Conservation (phyloP, 2,329 filamentous ascomycete genomes). For the Exophiala lecanii-corni region DNA sequence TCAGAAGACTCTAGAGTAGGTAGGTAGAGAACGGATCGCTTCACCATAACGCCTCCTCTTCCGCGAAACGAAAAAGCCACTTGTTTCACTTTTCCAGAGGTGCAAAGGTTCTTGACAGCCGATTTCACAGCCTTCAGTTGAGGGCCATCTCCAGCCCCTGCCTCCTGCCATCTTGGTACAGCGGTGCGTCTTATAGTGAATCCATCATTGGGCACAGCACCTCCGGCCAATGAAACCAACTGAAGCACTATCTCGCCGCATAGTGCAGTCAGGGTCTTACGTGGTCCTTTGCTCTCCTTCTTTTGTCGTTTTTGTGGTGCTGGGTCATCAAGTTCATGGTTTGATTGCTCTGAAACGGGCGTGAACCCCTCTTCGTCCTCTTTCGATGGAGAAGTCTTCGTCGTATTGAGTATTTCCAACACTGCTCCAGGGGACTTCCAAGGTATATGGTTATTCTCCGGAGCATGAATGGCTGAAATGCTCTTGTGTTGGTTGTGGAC, state of each 20-base stretch:
- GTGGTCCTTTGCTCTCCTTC: not conserved
- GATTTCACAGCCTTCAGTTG: slow-evolving; percentile 50
- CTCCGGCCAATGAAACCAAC: slow-evolving; percentile 50
- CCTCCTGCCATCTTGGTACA: slow-evolving; percentile 42
- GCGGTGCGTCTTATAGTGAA: slow-evolving; percentile 31
- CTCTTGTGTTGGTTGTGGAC: too few species aligned
- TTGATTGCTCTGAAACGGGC: not conserved
- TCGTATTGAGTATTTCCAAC: too few species aligned
- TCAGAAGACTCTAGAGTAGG: slow-evolving; percentile 43
- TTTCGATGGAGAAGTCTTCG: too few species aligned
- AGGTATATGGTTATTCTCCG: too few species aligned
- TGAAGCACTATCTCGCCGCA: slow-evolving; percentile 49
- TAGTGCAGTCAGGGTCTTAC: slow-evolving; percentile 1
- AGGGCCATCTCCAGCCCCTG: slow-evolving; percentile 42
- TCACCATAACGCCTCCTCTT: slow-evolving; percentile 44
- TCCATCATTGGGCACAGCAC: slow-evolving; percentile 51
- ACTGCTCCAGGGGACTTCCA: too few species aligned
- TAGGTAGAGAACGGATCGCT: slow-evolving; percentile 47
- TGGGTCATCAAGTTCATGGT: not conserved
- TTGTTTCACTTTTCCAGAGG: slow-evolving; percentile 48
- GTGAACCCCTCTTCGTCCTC: too few species aligned
- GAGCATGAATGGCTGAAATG: too few species aligned
- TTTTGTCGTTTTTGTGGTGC: not conserved
- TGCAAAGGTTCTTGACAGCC: slow-evolving; percentile 47
- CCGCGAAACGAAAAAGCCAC: slow-evolving; percentile 49